These are phyloP conservation scores for Xylaria sp. DNA, from an alignment of 2,329 filamentous ascomycete species.

Conservation along the genomic window DNA sequence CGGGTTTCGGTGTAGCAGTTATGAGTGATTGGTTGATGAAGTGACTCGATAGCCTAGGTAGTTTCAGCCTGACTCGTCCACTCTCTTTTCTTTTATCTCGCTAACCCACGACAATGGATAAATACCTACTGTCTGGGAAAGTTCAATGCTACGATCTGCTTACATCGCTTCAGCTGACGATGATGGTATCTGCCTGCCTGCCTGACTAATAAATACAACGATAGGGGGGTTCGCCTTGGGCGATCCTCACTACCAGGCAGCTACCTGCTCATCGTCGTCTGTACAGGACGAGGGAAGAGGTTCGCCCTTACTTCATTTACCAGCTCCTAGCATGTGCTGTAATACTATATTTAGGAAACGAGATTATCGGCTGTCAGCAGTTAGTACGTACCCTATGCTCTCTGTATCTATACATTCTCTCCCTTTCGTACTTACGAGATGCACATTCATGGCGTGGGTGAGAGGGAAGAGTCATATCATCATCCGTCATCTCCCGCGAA, in stretches of 20 bases:
- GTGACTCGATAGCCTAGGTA: not conserved
- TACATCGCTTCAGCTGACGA: conserved; percentile 28
- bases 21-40: conserved; percentile 5
- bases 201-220: conserved; percentile 6
- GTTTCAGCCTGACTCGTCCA: conserved; percentile 11
- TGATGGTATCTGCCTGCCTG: not conserved
- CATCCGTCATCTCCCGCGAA: not conserved
- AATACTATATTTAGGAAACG: conserved; percentile 19
- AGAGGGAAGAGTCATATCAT: not conserved
- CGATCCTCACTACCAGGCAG: too few species aligned
- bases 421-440: conserved; percentile 5
- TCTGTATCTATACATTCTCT: too few species aligned
- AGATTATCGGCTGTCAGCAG: conserved; percentile 17
- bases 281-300: too few species aligned
- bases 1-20: conserved; percentile 13
- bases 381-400: too few species aligned
- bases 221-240: too few species aligned
- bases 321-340: too few species aligned
- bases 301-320: not conserved
- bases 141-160: conserved; percentile 19
- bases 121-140: conserved; percentile 2
- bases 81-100: too few species aligned
- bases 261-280: too few species aligned
- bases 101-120: conserved; percentile 6
- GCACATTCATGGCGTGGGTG: not conserved